A percentile compares a stretch with the other conserved stretches of the same genome.
Evolutionary conservation across 2,329 filamentous ascomycete species (phyloP).

Genomic region (Didymella pinodella): DNA sequence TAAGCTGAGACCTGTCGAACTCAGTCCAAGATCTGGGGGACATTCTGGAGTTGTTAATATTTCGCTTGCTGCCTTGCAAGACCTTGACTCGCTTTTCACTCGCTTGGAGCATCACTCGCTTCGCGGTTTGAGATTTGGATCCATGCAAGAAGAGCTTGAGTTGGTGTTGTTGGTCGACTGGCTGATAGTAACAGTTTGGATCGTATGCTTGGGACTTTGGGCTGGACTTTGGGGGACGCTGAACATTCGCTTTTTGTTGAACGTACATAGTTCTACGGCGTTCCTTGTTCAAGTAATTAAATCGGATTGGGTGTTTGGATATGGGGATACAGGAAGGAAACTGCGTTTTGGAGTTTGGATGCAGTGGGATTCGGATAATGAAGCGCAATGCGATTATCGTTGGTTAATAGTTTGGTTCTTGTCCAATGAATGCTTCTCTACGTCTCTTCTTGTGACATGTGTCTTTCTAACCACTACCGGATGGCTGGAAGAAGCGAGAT

Average conservation of each 20-base stretch:
- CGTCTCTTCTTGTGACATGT: too few species aligned
- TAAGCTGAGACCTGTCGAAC: background rate
- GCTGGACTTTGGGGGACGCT: background rate
- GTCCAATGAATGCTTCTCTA: too few species aligned
- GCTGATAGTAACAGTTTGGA: background rate
- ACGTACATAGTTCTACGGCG: background rate
- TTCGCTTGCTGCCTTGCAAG: background rate
- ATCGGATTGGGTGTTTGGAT: background rate
- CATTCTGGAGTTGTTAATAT: background rate
- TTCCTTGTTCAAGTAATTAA: background rate
- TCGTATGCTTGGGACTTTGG: background rate
- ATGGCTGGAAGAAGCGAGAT: too few species aligned
- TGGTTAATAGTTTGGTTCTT: background rate
- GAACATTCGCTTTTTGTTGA: background rate
- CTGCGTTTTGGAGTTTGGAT: background rate
- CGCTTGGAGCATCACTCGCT: slow-evolving; percentile 5
- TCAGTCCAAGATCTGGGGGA: background rate
- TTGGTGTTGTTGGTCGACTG: slow-evolving; percentile 1
- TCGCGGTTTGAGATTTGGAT: slow-evolving; percentile 13
- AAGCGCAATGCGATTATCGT: background rate
- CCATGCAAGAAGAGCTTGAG: slow-evolving; percentile 2
- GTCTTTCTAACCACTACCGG: too few species aligned
- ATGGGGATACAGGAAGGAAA: background rate
- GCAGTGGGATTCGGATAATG: background rate
- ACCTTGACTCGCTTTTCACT: slow-evolving; percentile 13